Percentiles rank a stretch among this genome's conserved stretches.
Conservation (phyloP, 371 early-diverging fungal genomes). For the Choanephora cucurbitarum region DNA sequence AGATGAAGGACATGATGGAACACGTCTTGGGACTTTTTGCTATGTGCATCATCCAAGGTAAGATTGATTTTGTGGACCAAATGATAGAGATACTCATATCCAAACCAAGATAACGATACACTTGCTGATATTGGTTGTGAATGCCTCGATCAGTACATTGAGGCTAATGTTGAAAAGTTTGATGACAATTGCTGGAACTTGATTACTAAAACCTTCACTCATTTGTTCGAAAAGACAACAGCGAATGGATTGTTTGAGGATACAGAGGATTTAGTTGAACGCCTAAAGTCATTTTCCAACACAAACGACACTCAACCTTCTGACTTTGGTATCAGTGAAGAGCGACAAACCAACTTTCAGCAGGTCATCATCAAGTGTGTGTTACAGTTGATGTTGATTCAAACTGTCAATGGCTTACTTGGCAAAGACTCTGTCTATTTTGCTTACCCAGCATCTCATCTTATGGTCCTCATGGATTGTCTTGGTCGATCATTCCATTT, state of each 20-base stretch:
- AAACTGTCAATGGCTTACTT: slow-evolving; percentile 72
- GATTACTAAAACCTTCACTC: slow-evolving; percentile 65
- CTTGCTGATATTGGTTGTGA: slow-evolving; percentile 90
- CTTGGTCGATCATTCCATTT: slow-evolving; percentile 82
- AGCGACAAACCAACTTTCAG: slow-evolving; percentile 70
- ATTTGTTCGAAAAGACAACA: slow-evolving; percentile 80
- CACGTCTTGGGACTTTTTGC: slow-evolving; percentile 78
- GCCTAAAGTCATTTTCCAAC: slow-evolving; percentile 21
- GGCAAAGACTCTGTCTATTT: slow-evolving; percentile 63
- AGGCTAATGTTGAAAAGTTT: slow-evolving; percentile 73
- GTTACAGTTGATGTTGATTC: slow-evolving; percentile 75
- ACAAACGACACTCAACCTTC: not conserved
- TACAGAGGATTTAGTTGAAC: slow-evolving; percentile 46
- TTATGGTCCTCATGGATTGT: slow-evolving; percentile 74
- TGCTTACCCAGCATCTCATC: slow-evolving; percentile 58
- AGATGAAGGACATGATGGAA: slow-evolving; percentile 67
- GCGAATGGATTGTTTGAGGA: slow-evolving; percentile 79
- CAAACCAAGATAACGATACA: slow-evolving; percentile 76
- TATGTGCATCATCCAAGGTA: slow-evolving; percentile 82
- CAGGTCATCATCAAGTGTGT: slow-evolving; percentile 79
- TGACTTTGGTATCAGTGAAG: slow-evolving; percentile 35
- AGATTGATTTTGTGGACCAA: slow-evolving; percentile 6
- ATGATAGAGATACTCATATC: too few species aligned
- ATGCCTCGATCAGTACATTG: slow-evolving; percentile 88
- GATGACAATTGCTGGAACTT: slow-evolving; percentile 70